Conservation (phyloP, 2,329 filamentous ascomycete species). For the Anthostomella pinea region DNA sequence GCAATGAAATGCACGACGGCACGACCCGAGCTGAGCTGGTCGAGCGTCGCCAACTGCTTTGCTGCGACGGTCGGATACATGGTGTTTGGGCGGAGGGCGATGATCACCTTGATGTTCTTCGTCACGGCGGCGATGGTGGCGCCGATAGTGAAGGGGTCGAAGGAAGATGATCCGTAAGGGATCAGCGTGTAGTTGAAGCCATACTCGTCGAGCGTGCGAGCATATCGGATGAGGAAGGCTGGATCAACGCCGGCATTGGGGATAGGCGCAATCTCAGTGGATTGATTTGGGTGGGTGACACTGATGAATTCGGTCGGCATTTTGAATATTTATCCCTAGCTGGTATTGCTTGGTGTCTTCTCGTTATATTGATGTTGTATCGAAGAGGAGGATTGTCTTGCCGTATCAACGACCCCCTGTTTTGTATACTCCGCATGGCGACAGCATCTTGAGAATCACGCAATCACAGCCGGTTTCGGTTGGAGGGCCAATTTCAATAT, state of each 20-base stretch:
- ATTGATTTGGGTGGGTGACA: conserved; percentile 54
- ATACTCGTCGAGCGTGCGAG: conserved; percentile 56
- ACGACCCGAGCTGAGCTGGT: conserved; percentile 55
- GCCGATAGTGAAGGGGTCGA: conserved; percentile 57
- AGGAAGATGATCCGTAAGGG: conserved; percentile 54
- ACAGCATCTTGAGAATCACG: conserved; percentile 19
- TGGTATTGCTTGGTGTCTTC: neutral
- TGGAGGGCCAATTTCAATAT: conserved; percentile 1
- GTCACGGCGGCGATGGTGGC: conserved; percentile 56
- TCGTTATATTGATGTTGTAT: neutral
- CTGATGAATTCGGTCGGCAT: conserved; percentile 58
- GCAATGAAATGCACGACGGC: conserved; percentile 63
- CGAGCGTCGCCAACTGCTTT: conserved; percentile 59
- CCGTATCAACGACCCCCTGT: too few relatives aligned
- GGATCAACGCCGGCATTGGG: conserved; percentile 51
- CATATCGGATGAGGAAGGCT: conserved; percentile 55
- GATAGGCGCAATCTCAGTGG: conserved; percentile 53
- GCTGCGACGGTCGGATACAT: conserved; percentile 61
- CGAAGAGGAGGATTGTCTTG: neutral
- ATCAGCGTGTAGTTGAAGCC: conserved; percentile 61
- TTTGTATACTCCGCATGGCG: conserved; percentile 10
- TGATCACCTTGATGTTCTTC: conserved; percentile 59
- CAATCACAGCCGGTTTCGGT: conserved; percentile 21
- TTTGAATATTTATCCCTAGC: conserved; percentile 8
- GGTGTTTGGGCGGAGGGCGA: conserved; percentile 60